Conservation (phyloP, 2,329 filamentous ascomycete species). For the Talaromyces sp. region DNA sequence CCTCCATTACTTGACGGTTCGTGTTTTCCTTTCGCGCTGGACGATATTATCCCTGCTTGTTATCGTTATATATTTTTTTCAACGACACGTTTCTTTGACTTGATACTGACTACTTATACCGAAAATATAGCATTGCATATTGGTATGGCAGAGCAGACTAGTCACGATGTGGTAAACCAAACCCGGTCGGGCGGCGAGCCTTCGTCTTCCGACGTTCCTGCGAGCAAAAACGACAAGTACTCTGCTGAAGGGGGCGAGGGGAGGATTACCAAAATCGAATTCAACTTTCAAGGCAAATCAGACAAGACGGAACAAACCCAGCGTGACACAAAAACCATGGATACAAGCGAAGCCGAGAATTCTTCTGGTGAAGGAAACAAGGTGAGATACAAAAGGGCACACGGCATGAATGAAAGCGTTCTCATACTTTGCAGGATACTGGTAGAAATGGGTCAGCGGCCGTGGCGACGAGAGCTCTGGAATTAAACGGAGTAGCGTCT, state of each 20-base stretch:
- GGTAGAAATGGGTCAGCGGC: conserved; percentile 29
- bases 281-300: conserved; percentile 31
- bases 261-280: conserved; percentile 44
- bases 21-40: conserved; percentile 28
- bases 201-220: conserved; percentile 65
- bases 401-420: conserved; percentile 1
- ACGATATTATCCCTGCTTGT: neutral
- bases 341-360: conserved; percentile 28
- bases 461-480: conserved; percentile 38
- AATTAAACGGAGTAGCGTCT: conserved; percentile 41
- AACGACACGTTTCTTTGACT: neutral
- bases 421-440: conserved; percentile 18
- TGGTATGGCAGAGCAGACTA: conserved; percentile 72
- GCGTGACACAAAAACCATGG: conserved; percentile 27
- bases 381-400: conserved; percentile 30
- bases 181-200: conserved; percentile 64
- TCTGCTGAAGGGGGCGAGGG: conserved; percentile 53
- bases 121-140: conserved; percentile 50
- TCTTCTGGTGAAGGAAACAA: conserved; percentile 28
- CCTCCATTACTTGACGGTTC: conserved; percentile 45
- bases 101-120: neutral
- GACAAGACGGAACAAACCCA: conserved; percentile 27
- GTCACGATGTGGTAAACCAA: conserved; percentile 71
- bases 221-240: conserved; percentile 56
- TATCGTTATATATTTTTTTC: neutral